Conservation (phyloP, 305 asterid genomes). For the Fraxinus sp. region DNA sequence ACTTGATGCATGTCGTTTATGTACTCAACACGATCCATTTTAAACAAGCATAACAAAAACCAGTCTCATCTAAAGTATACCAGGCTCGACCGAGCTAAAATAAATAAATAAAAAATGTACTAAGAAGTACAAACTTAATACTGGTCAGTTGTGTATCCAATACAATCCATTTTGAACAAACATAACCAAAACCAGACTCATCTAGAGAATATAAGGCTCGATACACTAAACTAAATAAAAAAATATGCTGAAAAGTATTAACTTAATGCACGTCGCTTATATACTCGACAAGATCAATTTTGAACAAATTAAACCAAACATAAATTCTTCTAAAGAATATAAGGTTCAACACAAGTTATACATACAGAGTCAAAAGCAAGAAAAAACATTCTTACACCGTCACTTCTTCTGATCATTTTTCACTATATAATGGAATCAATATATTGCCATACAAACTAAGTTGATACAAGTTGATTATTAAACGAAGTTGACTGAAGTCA, state of each 20-base stretch:
- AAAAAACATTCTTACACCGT: too few relatives aligned
- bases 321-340: too few relatives aligned
- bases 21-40: neutral
- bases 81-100: neutral
- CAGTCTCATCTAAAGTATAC: neutral
- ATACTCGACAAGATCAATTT: neutral
- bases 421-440: neutral
- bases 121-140: neutral
- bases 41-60: neutral
- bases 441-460: neutral
- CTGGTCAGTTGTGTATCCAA: neutral
- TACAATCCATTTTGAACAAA: too few relatives aligned
- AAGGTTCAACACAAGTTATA: neutral
- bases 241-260: neutral
- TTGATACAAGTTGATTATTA: neutral
- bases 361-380: neutral
- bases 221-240: neutral
- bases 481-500: neutral
- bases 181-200: neutral
- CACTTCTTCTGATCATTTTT: neutral
- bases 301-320: too few relatives aligned
- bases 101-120: neutral
- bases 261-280: neutral
- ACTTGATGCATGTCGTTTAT: neutral
- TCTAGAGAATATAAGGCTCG: neutral